These are phyloP conservation scores for Scytalidium lignicola DNA, from an alignment of 2,329 filamentous ascomycete species.

Conservation along the genomic window DNA sequence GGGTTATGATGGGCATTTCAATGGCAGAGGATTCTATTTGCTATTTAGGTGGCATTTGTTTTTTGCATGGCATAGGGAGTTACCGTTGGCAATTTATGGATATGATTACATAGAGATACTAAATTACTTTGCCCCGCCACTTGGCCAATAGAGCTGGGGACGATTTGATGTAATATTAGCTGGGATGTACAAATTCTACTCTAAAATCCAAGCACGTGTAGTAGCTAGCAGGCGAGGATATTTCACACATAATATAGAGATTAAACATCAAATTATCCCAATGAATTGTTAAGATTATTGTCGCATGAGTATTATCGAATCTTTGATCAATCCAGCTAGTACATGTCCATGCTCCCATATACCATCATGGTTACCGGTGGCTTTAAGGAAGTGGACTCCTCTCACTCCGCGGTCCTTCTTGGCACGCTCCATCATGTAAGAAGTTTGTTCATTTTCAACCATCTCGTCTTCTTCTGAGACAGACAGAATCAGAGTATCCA, in stretches of 20 bases:
- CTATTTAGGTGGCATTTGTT: too few species aligned
- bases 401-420: slow-evolving; percentile 23
- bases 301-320: slow-evolving; percentile 6
- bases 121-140: too few species aligned
- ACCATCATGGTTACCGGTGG: slow-evolving; percentile 57
- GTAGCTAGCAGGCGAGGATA: too few species aligned
- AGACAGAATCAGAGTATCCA: slow-evolving; percentile 11
- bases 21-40: too few species aligned
- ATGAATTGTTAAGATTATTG: too few species aligned
- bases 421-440: slow-evolving; percentile 18
- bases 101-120: too few species aligned
- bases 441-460: slow-evolving; percentile 20
- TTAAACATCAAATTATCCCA: too few species aligned
- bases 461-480: slow-evolving; percentile 39
- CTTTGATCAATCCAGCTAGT: slow-evolving; percentile 42
- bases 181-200: background rate
- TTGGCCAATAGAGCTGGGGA: too few species aligned
- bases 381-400: slow-evolving; percentile 32
- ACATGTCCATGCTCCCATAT: slow-evolving; percentile 57
- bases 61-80: background rate
- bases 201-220: background rate
- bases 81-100: too few species aligned
- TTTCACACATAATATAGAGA: too few species aligned
- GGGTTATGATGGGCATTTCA: background rate
- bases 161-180: background rate